phyloP scores from a whole-genome alignment of 192 early-diverging fungal genomes.

The Diversispora eburnea region DNA sequence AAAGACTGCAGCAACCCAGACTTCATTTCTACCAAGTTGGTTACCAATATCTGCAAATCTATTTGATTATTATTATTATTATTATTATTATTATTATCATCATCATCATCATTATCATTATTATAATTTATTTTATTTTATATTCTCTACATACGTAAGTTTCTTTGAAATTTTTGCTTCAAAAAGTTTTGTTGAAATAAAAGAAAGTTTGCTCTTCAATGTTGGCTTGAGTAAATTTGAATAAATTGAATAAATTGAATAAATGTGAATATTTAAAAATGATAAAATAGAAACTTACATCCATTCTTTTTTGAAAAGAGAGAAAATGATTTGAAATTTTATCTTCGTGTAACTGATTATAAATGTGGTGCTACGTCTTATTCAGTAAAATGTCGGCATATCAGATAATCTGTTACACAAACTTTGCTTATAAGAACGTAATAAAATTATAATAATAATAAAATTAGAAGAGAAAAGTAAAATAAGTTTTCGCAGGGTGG shows the following conservation, averaged over 20 bases:
- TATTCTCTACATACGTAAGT: constrained; percentile 26
- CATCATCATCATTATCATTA: no score
- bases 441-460: no score
- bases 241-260: background rate
- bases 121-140: background rate
- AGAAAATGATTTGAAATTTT: no score
- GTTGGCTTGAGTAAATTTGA: background rate
- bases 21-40: constrained; percentile 53
- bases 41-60: constrained; percentile 59
- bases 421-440: no score
- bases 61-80: background rate
- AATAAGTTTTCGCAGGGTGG: no score
- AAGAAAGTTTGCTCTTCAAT: constrained; percentile 29
- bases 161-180: constrained; percentile 35
- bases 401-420: no score
- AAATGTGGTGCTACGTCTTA: no score
- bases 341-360: no score
- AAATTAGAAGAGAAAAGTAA: no score
- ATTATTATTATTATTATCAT: background rate
- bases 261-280: background rate
- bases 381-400: no score
- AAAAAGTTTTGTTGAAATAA: constrained; percentile 30
- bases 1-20: constrained; percentile 65
- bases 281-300: background rate
- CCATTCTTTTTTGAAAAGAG: background rate